These are phyloP conservation scores for Besnoitia besnoiti DNA, from an alignment of 169 alveolate genomes.

Conservation along the genomic window DNA sequence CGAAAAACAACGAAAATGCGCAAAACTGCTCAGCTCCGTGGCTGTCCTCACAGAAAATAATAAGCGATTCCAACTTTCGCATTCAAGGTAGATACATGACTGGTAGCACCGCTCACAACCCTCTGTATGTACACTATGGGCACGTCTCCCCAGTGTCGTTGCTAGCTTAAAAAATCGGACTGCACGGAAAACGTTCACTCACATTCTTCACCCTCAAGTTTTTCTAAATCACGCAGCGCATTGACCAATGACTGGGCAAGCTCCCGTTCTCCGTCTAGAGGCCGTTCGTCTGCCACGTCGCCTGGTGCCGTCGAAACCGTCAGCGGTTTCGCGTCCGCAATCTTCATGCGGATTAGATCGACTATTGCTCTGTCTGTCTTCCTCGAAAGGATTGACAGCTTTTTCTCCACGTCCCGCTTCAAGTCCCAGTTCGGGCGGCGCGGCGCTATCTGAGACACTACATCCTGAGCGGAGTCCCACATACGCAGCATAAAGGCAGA, in stretches of 20 bases:
- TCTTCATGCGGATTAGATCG: constrained; percentile 76
- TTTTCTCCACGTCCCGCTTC: constrained; percentile 82
- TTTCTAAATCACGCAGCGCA: constrained; percentile 37
- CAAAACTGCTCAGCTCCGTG: neutral
- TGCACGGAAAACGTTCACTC: neutral
- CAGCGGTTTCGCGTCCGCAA: constrained; percentile 54
- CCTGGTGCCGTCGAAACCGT: neutral
- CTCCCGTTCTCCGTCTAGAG: constrained; percentile 7
- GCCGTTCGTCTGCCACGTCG: neutral
- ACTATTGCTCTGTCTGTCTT: constrained; percentile 82
- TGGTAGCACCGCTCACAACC: neutral
- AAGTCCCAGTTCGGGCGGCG: constrained; percentile 80
- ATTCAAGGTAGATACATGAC: neutral
- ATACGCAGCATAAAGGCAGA: too few species aligned
- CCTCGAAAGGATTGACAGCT: constrained; percentile 74
- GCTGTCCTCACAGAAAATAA: neutral
- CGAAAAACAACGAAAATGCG: neutral
- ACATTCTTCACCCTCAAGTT: constrained; percentile 35
- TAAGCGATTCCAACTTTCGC: neutral
- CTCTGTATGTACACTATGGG: neutral
- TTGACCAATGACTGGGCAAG: constrained; percentile 23
- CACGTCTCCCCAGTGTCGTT: neutral
- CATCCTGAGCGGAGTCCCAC: constrained; percentile 60
- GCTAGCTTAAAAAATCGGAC: neutral
- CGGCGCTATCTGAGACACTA: constrained; percentile 75